Base-by-base conservation (phyloP, 805 yeast genomes). In the Kuraishia hungarica region DNA sequence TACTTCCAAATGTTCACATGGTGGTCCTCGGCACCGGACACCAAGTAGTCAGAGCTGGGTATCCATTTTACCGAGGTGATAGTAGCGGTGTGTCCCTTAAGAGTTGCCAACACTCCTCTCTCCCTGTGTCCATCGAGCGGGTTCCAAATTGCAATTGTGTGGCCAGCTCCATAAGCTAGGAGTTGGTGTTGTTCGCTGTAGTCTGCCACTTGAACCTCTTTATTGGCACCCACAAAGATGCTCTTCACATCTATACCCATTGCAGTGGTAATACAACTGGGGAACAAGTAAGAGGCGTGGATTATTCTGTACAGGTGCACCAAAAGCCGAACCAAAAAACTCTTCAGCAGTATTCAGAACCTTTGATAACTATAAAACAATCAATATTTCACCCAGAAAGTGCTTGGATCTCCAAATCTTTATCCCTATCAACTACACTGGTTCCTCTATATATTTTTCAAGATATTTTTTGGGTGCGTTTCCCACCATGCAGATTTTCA, bases 151-250 rank as follows among this genome's bases (percentile, higher is more conserved):
- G 93, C 90, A 52, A 88, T 72, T 19, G 80, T 77, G 49, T 72
- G 76, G 1, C 82, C 80, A 0, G 94, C 89, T 7, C 92, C 96
- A 66, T 76, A 89, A 0, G 94, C 96, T 6, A 87, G 75, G 3
- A 78, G 55, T 22, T 72, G 63, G 11, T 62, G 60, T 1, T 55
- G 54, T 0, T 64, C 54, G 56, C 76, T 73, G 59, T 77, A 78
- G 61, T 83, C 91, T 23, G 84, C 77, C 5, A 79, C 81, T 57
- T 78, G 80, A 4, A 82, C 72, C 61, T 85, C 89, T 57, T 78
- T 79, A 65, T 87, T 88, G 39, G 89, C 90, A 17, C 96, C 96
- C 20, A 80, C 73, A 64, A 87, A 86, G 2, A 84, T 72, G 19
- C 87, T 88, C 55, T 83, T 35, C 43, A 35, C 43, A 35, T 35